Base-by-base conservation (phyloP, 176 grass and related monocot genomes). In the Neostapfia colusana region DNA sequence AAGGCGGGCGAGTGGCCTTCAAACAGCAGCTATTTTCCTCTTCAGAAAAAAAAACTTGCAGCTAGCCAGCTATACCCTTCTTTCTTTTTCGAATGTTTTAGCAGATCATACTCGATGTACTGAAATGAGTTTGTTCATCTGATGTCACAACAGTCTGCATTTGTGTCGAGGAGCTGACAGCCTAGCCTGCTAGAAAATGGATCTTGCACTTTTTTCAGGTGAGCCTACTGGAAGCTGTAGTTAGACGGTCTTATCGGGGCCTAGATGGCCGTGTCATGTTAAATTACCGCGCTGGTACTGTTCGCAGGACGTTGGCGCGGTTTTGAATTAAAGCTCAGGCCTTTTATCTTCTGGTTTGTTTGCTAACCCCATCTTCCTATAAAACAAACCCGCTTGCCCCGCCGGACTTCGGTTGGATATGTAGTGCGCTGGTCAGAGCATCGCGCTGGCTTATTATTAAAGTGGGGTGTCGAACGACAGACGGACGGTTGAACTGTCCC, bases 401-500 rank as follows among this genome's bases (percentile, higher is more conserved):
- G 76, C 75, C 67, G 21, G 10, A 27, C 26, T 6, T 31, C 12
- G 2, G 67, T 45, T 13, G 0, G 43, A 24, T 25, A 31, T n/a
- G 31, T 31, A 14, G 40, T 48, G 68, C 68, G 26, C 20, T 46
- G 69, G 82, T 84, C 67, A 84, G 69, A 63, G 25, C 12, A 72
- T 37, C 9, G 0, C 18, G 46, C 11, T 14, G 11, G 13, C 3
- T 31, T 31, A 31, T 67, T 24, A 34, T 34, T 51, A 35, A 67
- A 68, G 61, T 17, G 35, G 4, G 48, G 10, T 34, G 3, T 31
- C 3, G 31, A 31, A 31, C 16, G 54, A 45, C 53, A 48, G n/a
- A n/a, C n/a, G n/a, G n/a, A n/a, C 75, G 2, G 60, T 57, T 73
- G 49, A 59, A 85, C 48, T 15, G 83, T 85, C 83, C 38, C 46